Percentiles rank a stretch among this genome's conserved stretches.
phyloP scores from a whole-genome alignment of 495 filamentous ascomycete genomes.

The Neurospora sp. region DNA sequence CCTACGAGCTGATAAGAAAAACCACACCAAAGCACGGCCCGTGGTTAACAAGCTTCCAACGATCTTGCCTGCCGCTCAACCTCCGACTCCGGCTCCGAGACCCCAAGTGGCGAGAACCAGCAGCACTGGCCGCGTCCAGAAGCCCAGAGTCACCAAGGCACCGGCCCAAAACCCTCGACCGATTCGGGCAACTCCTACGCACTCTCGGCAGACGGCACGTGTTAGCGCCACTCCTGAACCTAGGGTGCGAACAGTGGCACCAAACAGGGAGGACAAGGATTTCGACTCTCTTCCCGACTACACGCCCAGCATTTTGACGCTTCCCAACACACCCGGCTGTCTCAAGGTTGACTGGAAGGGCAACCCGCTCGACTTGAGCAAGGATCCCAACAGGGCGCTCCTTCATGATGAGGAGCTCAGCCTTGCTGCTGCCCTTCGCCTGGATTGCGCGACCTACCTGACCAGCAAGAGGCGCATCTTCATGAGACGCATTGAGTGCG shows the following conservation, averaged over 20 bases:
- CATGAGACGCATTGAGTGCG: conserved; percentile 57
- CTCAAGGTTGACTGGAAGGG: conserved; percentile 88
- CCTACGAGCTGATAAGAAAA: conserved; percentile 40
- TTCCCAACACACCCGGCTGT: conserved; percentile 49
- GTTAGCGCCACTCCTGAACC: conserved; percentile 39
- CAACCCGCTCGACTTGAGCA: conserved; percentile 64
- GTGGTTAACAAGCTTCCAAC: conserved; percentile 17
- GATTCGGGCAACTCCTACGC: conserved; percentile 17
- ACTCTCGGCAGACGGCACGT: conserved; percentile 22
- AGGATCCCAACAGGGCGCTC: conserved; percentile 65
- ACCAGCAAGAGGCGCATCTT: conserved; percentile 95
- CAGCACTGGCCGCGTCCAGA: conserved; percentile 36
- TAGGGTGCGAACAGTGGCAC: conserved; percentile 29
- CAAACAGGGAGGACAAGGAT: conserved; percentile 75
- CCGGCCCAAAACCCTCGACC: conserved; percentile 19
- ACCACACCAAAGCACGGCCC: conserved; percentile 17
- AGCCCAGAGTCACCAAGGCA: conserved; percentile 14
- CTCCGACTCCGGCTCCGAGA: conserved; percentile 16
- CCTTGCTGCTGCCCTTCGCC: conserved; percentile 69
- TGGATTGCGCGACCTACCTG: conserved; percentile 85
- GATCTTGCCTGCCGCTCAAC: conserved; percentile 36
- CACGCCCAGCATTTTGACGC: conserved; percentile 60
- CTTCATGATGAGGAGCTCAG: conserved; percentile 72
- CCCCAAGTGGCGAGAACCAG: conserved; percentile 32
- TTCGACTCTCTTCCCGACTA: conserved; percentile 70